Evolutionary conservation across 208 protist species (phyloP).

Genomic region (Borovskyia barvae): DNA sequence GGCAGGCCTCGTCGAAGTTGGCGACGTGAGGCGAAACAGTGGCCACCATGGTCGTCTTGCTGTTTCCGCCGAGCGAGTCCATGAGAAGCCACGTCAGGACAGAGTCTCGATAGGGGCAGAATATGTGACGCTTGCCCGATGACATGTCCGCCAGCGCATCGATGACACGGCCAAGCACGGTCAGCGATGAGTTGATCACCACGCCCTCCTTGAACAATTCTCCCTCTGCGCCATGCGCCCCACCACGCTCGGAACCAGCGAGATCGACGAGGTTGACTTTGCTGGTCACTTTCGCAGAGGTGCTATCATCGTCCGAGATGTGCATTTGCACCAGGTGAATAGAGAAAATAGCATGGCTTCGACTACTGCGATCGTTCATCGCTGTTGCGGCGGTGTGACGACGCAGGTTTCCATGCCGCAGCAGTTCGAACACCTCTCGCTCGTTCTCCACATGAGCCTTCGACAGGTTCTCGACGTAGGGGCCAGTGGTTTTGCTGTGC

Average conservation of each 20-base stretch:
- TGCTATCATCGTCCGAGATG: constrained; percentile 38
- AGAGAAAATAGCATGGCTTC: constrained; percentile 90
- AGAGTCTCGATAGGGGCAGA: constrained; percentile 89
- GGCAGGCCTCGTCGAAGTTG: constrained; percentile 91
- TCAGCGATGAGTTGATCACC: constrained; percentile 92
- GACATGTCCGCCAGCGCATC: constrained; percentile 60
- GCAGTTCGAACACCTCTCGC: constrained; percentile 49
- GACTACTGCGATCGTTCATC: constrained; percentile 90
- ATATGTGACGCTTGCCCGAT: constrained; percentile 49
- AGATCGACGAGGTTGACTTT: constrained; percentile 95
- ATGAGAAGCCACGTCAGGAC: constrained; percentile 88
- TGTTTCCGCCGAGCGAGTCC: constrained; percentile 88
- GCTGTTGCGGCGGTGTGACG: constrained; percentile 84
- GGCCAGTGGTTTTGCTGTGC: constrained; percentile 44
- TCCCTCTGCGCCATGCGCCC: constrained; percentile 56
- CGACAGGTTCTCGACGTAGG: constrained; percentile 80
- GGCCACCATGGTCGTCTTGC: constrained; percentile 96
- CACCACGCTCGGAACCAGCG: constrained; percentile 89
- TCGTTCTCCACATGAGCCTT: constrained; percentile 50
- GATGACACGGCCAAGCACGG: constrained; percentile 88
- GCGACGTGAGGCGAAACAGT: constrained; percentile 84
- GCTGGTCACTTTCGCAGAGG: constrained; percentile 33
- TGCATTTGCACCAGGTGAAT: constrained; percentile 62
- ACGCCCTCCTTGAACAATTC: constrained; percentile 77
- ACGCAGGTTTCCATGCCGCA: constrained; percentile 68